Evolutionary conservation across 2,329 filamentous ascomycete genomes (phyloP).

Genomic region (Kalaharituber pfeilii): DNA sequence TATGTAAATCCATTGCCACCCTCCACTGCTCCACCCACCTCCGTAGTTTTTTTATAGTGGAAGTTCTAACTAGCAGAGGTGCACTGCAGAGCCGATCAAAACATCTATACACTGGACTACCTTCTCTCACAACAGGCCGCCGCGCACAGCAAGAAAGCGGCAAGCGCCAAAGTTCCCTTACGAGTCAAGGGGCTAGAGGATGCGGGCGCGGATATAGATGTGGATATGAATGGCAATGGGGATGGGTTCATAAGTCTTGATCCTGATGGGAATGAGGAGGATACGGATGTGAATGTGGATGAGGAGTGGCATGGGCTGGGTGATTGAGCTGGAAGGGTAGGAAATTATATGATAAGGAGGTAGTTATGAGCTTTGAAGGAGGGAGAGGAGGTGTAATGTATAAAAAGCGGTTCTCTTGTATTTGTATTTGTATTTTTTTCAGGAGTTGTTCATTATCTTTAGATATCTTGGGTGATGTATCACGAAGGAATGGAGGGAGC

Average conservation of each 20-base stretch:
- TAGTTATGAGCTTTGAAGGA: too few species aligned
- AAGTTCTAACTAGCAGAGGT: background rate
- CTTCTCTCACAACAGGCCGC: constrained; percentile 40
- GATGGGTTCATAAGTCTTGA: background rate
- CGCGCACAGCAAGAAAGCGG: background rate
- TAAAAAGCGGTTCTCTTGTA: too few species aligned
- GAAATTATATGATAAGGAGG: too few species aligned
- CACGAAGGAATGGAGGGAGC: too few species aligned
- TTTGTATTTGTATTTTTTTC: too few species aligned
- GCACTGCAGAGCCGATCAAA: constrained; percentile 50
- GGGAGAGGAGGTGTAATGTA: too few species aligned
- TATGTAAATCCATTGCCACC: background rate
- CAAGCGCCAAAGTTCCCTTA: background rate
- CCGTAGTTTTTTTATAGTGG: background rate
- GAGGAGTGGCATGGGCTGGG: background rate
- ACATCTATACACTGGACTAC: constrained; percentile 77
- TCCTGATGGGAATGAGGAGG: background rate
- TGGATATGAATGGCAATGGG: background rate
- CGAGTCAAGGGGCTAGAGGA: too few species aligned
- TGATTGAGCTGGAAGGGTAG: too few species aligned
- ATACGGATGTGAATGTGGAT: background rate
- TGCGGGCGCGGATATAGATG: too few species aligned
- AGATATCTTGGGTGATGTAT: too few species aligned
- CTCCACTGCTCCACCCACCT: too few species aligned
- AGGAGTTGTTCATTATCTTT: too few species aligned